Conservation (phyloP, 257 asterid species). For the Penstemon davidsonii region DNA sequence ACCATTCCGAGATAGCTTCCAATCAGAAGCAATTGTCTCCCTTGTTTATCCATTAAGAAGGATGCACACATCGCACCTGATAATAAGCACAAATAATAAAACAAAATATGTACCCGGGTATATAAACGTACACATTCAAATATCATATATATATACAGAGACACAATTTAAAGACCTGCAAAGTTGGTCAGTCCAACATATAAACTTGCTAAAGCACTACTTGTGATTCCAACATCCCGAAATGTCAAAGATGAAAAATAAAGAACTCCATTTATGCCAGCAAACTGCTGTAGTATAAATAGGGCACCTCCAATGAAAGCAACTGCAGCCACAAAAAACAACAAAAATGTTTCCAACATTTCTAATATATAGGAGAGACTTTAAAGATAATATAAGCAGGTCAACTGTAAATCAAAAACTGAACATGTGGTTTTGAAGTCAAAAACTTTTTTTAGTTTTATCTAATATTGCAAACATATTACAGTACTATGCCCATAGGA, state of each 20-base stretch:
- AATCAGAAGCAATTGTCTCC: slow-evolving; percentile 70
- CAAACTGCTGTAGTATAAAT: slow-evolving; percentile 76
- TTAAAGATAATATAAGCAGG: slow-evolving; percentile 3
- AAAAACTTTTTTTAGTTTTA: neutral
- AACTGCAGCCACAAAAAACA: slow-evolving; percentile 48
- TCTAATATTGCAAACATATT: neutral
- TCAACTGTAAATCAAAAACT: neutral
- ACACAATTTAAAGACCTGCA: slow-evolving; percentile 53
- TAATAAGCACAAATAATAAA: slow-evolving; percentile 27
- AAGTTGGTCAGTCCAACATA: slow-evolving; percentile 69
- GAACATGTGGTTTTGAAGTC: neutral
- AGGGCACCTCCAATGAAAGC: slow-evolving; percentile 83
- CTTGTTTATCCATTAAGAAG: slow-evolving; percentile 80
- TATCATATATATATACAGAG: neutral
- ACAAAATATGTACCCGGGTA: neutral
- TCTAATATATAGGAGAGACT: slow-evolving; percentile 11
- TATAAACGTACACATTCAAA: neutral
- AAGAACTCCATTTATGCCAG: slow-evolving; percentile 88
- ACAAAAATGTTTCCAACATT: slow-evolving; percentile 20
- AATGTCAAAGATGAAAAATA: slow-evolving; percentile 87
- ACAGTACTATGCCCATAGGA: neutral
- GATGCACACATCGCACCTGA: slow-evolving; percentile 76
- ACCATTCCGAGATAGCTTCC: slow-evolving; percentile 94
- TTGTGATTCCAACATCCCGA: slow-evolving; percentile 73
- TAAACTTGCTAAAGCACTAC: slow-evolving; percentile 70